Evolutionary conservation across 1,284 basidiomycete species (phyloP), one percentile per base, ranked within the genome.

Genomic region (Tilletia setariae): DNA sequence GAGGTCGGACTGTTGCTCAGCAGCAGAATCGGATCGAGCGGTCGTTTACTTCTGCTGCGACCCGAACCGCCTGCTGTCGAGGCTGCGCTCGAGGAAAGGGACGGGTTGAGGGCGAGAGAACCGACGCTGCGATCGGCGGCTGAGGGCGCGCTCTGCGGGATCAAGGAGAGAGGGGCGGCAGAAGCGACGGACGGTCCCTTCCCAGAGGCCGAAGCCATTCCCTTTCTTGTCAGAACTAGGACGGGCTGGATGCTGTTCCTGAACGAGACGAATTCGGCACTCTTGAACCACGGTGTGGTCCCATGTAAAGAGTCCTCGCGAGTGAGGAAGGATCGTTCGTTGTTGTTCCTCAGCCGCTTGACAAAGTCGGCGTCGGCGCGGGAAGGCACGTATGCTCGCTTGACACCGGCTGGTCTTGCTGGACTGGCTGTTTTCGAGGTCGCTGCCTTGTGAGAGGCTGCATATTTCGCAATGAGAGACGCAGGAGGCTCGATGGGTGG

Each of bases 1-100:
- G 94, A 90, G 0, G 94, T 97, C 0, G 94, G 94, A 0, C 92
- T 94, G 0, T 93, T 96, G 0, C 94, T 95, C 46, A 98, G 93
- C 84, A 98, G 90, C 82, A 98, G 94, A 79, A 98, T 98, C 0
- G 94, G 94, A 83, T 90, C 76, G 66, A 79, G 79, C 1, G 79
- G 75, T 40, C 83, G 75, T 53, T 74, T 72, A 62, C 76, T 79
- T 63, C 75, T 71, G 21, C 71, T 71, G 23, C 64, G 68, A 40
- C 59, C 46, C 15, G 23, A 23, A 4, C 35, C 35, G 11, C 35
- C 35, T 25, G 23, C 2, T 53, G 15, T 19, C 44, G 47, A 23
- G 43, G 42, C 2, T 11, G 44, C 35, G 59, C 56, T 51, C 1
- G 65, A 16, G 16, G 30, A 16, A 13, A 23, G 21, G 51, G 51